Evolutionary conservation across 2,329 filamentous ascomycete species (phyloP), one percentile per base, ranked within the genome.

Genomic region (Ophiostoma montium): DNA sequence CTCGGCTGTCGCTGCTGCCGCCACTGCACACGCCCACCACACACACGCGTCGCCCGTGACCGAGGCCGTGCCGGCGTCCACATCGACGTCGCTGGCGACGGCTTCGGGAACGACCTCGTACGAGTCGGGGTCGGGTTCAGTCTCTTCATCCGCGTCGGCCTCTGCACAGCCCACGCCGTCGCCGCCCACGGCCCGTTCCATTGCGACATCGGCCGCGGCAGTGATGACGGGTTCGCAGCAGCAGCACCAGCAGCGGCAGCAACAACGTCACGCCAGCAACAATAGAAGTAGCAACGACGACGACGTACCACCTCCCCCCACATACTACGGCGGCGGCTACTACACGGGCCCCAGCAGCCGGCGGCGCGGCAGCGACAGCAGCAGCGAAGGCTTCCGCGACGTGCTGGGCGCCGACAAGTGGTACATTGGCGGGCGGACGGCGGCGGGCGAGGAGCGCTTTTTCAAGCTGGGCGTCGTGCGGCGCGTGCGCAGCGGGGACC

Each of bases 391-490:
- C 2, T 88, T 88, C 62, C 70, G 82, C 47, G 84, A 88, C 53
- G 80, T 80, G 33, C 64, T 79, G 45, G 82, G 81, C 2, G 75
- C 76, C 1, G 84, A 89, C 55, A 87, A 85, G 65, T 86, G 84
- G 82, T 89, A 88, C 59, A 84, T 89, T 49, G 84, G 84, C 19
- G 84, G 84, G 7, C 69, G 82, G 59, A 88, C 84, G 27, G 82
- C 84, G 1, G 73, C 67, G 1, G 84, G 84, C n/a, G 84, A 89
- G 59, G 84, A 89, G 62, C 76, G 77, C 59, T 88, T 86, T 66
- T 89, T 88, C 64, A 86, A 86, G 67, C 67, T 89, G 41, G 84
- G 83, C 39, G 84, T 89, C 55, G 78, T 89, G 45, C 76, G 80
- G 61, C 69, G 83, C 49, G 78, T 85, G 50, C 71, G 78, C 59